These are phyloP conservation scores for Cryptococcus sp. DNA, from an alignment of 1,284 basidiomycete species.

Conservation along the genomic window DNA sequence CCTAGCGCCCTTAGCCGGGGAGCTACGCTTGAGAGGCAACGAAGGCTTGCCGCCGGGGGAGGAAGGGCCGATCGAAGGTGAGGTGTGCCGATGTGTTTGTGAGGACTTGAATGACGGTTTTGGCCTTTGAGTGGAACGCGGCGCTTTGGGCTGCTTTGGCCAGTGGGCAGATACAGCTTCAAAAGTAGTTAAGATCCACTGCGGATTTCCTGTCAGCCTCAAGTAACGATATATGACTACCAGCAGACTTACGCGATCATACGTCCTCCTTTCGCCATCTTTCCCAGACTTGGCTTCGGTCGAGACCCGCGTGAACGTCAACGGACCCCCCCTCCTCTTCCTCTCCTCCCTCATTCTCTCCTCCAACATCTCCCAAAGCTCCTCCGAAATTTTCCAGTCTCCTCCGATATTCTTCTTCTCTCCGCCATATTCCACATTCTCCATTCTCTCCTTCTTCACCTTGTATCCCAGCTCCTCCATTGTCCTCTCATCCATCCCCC, in stretches of 20 bases:
- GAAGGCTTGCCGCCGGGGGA: too few species aligned
- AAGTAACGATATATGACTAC: not conserved
- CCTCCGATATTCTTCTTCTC: conserved; percentile 40
- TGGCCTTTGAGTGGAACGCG: conserved; percentile 29
- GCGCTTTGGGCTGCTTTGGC: conserved; percentile 28
- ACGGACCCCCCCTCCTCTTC: conserved; percentile 42
- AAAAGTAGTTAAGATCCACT: conserved; percentile 80
- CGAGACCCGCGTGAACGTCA: conserved; percentile 41
- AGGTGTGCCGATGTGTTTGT: too few species aligned
- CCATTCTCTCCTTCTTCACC: conserved; percentile 9
- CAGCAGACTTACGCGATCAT: conserved; percentile 49
- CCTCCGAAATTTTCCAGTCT: conserved; percentile 44
- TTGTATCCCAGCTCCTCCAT: conserved; percentile 45
- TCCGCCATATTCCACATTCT: conserved; percentile 9
- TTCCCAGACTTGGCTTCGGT: conserved; percentile 23
- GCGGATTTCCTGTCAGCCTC: conserved; percentile 5
- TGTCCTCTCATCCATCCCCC: conserved; percentile 41
- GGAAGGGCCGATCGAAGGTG: too few species aligned
- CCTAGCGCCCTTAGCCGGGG: not conserved
- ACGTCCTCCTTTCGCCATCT: conserved; percentile 40
- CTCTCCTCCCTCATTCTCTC: conserved; percentile 46
- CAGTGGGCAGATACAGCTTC: conserved; percentile 62
- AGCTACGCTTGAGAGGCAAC: too few species aligned
- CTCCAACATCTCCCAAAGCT: conserved; percentile 45
- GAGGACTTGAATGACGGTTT: conserved; percentile 10